Conservation (phyloP, 2,329 filamentous ascomycete species). For the Didymella segeticola region DNA sequence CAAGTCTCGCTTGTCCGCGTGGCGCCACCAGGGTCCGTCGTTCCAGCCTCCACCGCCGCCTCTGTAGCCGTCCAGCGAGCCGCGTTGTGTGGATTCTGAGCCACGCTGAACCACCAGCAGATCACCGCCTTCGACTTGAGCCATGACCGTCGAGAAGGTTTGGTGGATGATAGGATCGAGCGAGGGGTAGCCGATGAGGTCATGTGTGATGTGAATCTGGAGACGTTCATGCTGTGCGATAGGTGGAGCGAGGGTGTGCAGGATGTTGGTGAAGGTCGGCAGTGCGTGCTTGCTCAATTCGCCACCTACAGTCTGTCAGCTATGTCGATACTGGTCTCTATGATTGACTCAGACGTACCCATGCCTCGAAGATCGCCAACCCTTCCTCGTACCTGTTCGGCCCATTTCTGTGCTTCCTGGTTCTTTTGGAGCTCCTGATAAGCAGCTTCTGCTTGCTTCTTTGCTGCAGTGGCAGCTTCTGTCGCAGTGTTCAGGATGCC, state of each 20-base stretch:
- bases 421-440: conserved; percentile 96
- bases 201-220: conserved; percentile 96
- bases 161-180: conserved; percentile 91
- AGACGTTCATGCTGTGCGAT: conserved; percentile 97
- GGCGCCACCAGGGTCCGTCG: conserved; percentile 96
- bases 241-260: conserved; percentile 93
- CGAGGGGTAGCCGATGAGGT: conserved; percentile 91
- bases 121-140: conserved; percentile 97
- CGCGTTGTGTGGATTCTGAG: conserved; percentile 77
- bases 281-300: conserved; percentile 74
- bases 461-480: conserved; percentile 79
- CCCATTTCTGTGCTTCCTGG: conserved; percentile 95
- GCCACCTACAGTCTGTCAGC: conserved; percentile 66
- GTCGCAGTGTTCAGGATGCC: conserved; percentile 81
- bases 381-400: conserved; percentile 90
- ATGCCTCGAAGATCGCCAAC: conserved; percentile 78
- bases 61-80: conserved; percentile 65
- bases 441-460: conserved; percentile 90
- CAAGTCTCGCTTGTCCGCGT: conserved; percentile 73
- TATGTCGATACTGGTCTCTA: not conserved
- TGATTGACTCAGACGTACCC: conserved; percentile 59
- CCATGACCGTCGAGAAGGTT: conserved; percentile 94
- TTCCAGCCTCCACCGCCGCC: conserved; percentile 76
- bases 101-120: conserved; percentile 93
- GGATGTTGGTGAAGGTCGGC: conserved; percentile 91